Evolutionary conservation across 768 basidiomycete species (phyloP).

Genomic region (Botryobasidium botryosum): DNA sequence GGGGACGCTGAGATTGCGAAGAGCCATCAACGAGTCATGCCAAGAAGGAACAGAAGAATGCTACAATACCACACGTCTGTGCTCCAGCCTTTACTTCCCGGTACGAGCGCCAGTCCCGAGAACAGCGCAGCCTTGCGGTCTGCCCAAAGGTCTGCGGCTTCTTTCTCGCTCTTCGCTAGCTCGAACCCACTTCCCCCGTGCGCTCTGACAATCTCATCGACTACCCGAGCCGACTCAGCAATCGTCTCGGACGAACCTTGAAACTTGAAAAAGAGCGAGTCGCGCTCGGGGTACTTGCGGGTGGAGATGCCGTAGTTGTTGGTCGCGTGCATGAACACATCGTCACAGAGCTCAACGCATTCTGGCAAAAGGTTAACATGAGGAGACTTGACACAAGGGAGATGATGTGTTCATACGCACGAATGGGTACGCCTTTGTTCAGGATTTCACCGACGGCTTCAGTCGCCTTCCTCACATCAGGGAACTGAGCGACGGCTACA

Average conservation of each 20-base stretch:
- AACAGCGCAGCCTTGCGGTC: conserved; percentile 73
- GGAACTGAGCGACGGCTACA: conserved; percentile 81
- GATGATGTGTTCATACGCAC: conserved; percentile 26
- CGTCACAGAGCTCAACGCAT: conserved; percentile 79
- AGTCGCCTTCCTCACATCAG: conserved; percentile 58
- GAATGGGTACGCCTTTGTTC: conserved; percentile 53
- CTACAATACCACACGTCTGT: conserved; percentile 64
- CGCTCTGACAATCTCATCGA: conserved; percentile 43
- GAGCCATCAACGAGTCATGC: neutral
- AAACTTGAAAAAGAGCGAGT: conserved; percentile 84
- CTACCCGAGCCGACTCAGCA: conserved; percentile 36
- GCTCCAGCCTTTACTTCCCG: conserved; percentile 57
- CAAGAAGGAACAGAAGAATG: neutral
- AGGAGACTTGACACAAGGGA: conserved; percentile 1
- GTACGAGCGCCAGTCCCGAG: conserved; percentile 45
- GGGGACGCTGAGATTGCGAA: conserved; percentile 34
- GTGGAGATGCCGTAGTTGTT: conserved; percentile 43
- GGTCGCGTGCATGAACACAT: conserved; percentile 63
- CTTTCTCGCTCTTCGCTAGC: conserved; percentile 56
- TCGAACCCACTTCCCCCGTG: conserved; percentile 53
- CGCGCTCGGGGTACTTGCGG: conserved; percentile 44
- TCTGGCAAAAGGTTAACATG: conserved; percentile 26
- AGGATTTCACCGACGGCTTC: conserved; percentile 70
- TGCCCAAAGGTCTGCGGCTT: conserved; percentile 66
- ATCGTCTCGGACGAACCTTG: conserved; percentile 55